These are phyloP conservation scores for Scytalidium lignicola DNA, from an alignment of 2,329 filamentous ascomycete species.

Conservation along the genomic window DNA sequence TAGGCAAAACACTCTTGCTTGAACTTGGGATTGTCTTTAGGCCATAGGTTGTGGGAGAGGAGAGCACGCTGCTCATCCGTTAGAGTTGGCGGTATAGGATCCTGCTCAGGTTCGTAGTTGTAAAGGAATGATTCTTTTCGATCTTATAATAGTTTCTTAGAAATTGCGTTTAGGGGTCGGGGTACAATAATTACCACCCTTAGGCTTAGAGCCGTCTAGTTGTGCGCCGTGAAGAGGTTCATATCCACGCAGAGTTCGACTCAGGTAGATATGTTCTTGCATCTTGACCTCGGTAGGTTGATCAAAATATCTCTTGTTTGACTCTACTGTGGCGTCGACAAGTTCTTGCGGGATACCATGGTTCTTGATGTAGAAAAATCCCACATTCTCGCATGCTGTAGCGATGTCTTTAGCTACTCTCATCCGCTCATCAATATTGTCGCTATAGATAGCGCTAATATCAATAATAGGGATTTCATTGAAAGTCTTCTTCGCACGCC, in stretches of 20 bases:
- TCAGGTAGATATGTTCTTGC: constrained; percentile 32
- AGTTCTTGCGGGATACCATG: constrained; percentile 21
- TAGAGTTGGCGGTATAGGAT: constrained; percentile 4
- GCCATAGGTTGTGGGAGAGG: too few species aligned
- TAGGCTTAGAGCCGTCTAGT: constrained; percentile 24
- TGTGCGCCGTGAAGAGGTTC: constrained; percentile 31
- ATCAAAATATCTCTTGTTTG: constrained; percentile 27
- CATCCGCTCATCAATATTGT: too few species aligned
- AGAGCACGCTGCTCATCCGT: constrained; percentile 6
- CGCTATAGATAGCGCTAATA: too few species aligned
- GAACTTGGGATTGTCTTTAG: too few species aligned
- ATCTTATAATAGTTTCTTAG: constrained; percentile 2
- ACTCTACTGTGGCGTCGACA: constrained; percentile 17
- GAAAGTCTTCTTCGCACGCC: too few species aligned
- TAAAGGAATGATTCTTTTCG: constrained; percentile 13
- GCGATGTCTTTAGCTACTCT: too few species aligned
- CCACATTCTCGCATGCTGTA: constrained; percentile 10
- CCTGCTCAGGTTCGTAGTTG: constrained; percentile 12
- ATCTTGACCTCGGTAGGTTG: constrained; percentile 29
- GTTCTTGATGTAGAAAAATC: constrained; percentile 29
- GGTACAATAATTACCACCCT: too few species aligned
- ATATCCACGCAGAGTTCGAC: constrained; percentile 30
- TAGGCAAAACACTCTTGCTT: too few species aligned
- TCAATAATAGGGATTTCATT: too few species aligned
- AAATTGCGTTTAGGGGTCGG: too few species aligned